Evolutionary conservation across 371 early-diverging fungal species (phyloP), one percentile per base, ranked within the genome.

Genomic region (Mucor saturninus): DNA sequence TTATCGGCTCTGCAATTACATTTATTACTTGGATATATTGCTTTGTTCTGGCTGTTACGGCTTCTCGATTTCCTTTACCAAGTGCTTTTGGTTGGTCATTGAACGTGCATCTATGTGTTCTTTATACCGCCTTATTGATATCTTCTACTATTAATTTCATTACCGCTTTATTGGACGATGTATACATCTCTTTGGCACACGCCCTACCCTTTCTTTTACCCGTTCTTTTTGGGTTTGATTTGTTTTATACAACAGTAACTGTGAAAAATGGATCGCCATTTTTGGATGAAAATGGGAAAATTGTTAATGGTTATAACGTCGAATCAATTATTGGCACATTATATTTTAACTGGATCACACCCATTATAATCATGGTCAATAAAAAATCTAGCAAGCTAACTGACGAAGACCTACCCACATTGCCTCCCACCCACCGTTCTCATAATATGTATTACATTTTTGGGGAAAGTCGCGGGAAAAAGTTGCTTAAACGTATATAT

Each of bases 61-160:
- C 64, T 28, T 42, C n/a, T 1, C 30, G 57, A 32, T 54, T 67
- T 28, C 54, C 42, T 1, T 14, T 73, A 9, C 70, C 73, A 6
- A 61, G 58, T 40, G 9, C 39, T 9, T 54, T 61, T 56, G 73
- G 70, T 29, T 73, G 73, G 73, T 50, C 55, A 15, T 43, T 73
- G 29, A 77, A 80, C 40, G 57, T 69, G 2, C 80, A 80, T 55
- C 51, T 80, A 1, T 69, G 62, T 26, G 28, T 65, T 11, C 54
- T 78, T 32, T 79, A 66, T 45, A 54, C 58, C 11, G 56, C 65
- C 2, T 31, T 57, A 0, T 72, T 54, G 53, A 6, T 54, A 30
- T 30, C 62, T 7, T 30, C 63, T 21, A 14, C 64, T 13, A 54
- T 58, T 49, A 11, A 50, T 31, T 5, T 65, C 2, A 14, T 62